Conservation (phyloP, 2,329 filamentous ascomycete genomes). For the Cladorrhinum sp. region DNA sequence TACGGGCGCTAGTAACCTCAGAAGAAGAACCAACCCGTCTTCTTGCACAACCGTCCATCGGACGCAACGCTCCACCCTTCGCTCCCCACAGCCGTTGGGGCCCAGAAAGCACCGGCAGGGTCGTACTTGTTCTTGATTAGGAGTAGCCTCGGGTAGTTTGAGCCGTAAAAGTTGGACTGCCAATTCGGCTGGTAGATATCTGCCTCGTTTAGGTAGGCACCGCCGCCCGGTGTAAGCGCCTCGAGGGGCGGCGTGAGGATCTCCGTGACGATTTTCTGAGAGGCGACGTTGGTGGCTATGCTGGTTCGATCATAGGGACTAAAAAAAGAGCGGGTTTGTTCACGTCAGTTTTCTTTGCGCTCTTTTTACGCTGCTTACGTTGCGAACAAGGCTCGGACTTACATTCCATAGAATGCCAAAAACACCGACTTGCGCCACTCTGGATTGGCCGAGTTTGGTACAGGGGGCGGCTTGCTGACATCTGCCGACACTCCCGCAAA, state of each 20-base stretch:
- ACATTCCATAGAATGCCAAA: not conserved
- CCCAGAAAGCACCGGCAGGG: not conserved
- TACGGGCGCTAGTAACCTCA: no score
- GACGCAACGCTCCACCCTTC: not conserved
- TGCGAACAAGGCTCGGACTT: not conserved
- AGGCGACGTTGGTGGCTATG: not conserved
- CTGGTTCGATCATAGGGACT: not conserved
- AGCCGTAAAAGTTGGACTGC: constrained; percentile 36
- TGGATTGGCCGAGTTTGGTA: not conserved
- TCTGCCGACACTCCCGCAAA: not conserved
- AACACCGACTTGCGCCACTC: not conserved
- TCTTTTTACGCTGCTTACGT: no score
- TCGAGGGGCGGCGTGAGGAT: not conserved
- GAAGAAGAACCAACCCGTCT: not conserved
- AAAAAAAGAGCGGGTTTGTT: no score
- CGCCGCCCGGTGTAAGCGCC: constrained; percentile 28
- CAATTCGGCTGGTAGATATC: constrained; percentile 37
- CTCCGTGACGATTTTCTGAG: not conserved
- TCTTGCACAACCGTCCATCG: not conserved
- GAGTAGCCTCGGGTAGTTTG: not conserved
- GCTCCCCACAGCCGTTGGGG: not conserved
- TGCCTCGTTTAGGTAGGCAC: constrained; percentile 41
- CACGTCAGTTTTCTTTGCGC: no score
- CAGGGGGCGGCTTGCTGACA: not conserved
- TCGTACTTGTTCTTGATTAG: not conserved